These are phyloP conservation scores for Lojkania enalia DNA, from an alignment of 2,329 filamentous ascomycete genomes.

Conservation along the genomic window DNA sequence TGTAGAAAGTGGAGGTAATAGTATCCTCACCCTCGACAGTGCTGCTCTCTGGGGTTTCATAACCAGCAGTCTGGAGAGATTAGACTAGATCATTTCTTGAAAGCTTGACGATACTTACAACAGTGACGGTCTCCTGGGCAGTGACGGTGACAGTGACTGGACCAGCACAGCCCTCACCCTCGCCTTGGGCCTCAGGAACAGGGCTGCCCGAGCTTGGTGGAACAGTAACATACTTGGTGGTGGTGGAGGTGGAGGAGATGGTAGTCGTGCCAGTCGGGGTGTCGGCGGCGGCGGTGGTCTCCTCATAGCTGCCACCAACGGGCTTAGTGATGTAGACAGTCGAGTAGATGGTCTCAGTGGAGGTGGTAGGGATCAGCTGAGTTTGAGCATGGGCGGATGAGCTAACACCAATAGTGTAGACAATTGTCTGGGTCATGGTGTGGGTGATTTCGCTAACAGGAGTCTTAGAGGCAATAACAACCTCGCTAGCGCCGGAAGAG, in stretches of 20 bases:
- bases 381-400: conserved; percentile 52
- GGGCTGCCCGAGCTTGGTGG: conserved; percentile 24
- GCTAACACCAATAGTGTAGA: conserved; percentile 47
- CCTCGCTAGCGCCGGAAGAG: conserved; percentile 16
- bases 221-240: conserved; percentile 42
- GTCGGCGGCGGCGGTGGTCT: conserved; percentile 2
- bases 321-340: conserved; percentile 37
- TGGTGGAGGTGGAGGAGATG: conserved; percentile 38
- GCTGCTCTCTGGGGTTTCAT: conserved; percentile 15
- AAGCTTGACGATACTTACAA: conserved; percentile 19
- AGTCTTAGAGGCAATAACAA: conserved; percentile 6
- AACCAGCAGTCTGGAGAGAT: conserved; percentile 24
- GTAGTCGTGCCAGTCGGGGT: conserved; percentile 29
- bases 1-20: conserved; percentile 10
- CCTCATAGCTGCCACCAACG: conserved; percentile 8
- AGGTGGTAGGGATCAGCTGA: conserved; percentile 36
- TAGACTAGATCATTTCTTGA: background rate
- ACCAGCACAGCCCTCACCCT: conserved; percentile 30
- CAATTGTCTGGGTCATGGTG: conserved; percentile 47
- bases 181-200: conserved; percentile 7
- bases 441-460: conserved; percentile 34
- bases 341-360: conserved; percentile 39
- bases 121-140: conserved; percentile 43
- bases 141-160: conserved; percentile 44
- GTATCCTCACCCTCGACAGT: conserved; percentile 9